phyloP scores from a whole-genome alignment of 192 early-diverging fungal species.

The Mortierella claussenii region DNA sequence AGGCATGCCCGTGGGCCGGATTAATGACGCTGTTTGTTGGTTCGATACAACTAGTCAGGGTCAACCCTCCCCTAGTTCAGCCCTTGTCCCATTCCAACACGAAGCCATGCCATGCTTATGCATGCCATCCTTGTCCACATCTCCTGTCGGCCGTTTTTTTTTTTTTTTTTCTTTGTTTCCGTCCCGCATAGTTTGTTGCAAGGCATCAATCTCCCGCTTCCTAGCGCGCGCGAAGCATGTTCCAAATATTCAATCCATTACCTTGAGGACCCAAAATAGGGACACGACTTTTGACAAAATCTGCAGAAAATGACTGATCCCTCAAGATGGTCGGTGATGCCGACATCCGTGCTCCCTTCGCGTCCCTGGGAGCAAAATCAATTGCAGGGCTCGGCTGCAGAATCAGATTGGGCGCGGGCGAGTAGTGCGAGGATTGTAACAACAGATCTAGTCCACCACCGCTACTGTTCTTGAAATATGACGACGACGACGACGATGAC shows the following conservation, averaged over 20 bases:
- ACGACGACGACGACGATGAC: neutral
- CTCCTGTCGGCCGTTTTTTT: neutral
- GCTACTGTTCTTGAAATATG: neutral
- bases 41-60: no score
- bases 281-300: neutral
- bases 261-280: constrained; percentile 32
- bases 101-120: no score
- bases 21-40: no score
- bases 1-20: no score
- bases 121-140: neutral
- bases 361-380: constrained; percentile 14
- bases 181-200: no score
- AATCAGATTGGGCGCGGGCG: constrained; percentile 42
- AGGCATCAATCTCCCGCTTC: no score
- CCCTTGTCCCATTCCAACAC: no score
- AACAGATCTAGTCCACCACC: no score
- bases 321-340: neutral
- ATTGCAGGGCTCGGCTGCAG: constrained; percentile 29
- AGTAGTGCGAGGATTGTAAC: constrained; percentile 14
- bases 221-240: no score
- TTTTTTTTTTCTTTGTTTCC: neutral
- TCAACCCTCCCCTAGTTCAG: no score
- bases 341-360: constrained; percentile 1
- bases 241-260: constrained; percentile 9
- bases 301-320: neutral